Evolutionary conservation across 352 stramenopile species (phyloP).

Genomic region (Pythium aquatile): DNA sequence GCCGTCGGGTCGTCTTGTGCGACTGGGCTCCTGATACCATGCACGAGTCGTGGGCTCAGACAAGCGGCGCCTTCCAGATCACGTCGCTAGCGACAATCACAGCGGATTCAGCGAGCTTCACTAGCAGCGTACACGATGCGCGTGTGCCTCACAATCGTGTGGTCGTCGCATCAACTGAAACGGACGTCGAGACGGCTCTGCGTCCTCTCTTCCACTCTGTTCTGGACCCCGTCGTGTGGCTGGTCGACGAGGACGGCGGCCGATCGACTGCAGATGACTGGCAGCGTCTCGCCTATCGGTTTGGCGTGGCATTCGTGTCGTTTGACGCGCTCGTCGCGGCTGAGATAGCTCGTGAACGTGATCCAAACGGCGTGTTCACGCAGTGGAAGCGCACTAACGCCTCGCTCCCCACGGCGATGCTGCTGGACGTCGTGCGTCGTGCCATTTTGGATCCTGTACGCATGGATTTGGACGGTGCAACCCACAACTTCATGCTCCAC

Average conservation of each 20-base stretch:
- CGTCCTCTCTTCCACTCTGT: slow-evolving; percentile 29
- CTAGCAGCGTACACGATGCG: background rate
- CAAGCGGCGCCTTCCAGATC: background rate
- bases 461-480: slow-evolving; percentile 2
- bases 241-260: slow-evolving; percentile 23
- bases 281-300: background rate
- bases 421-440: slow-evolving; percentile 30
- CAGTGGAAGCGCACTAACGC: slow-evolving; percentile 34
- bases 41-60: background rate
- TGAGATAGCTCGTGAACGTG: slow-evolving; percentile 27
- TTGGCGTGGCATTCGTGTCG: slow-evolving; percentile 13
- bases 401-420: slow-evolving; percentile 17
- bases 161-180: background rate
- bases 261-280: background rate
- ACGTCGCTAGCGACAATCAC: slow-evolving; percentile 8
- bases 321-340: slow-evolving; percentile 25
- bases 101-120: background rate
- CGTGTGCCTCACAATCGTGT: slow-evolving; percentile 6
- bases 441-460: slow-evolving; percentile 14
- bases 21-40: slow-evolving; percentile 4
- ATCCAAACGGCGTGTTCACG: slow-evolving; percentile 26
- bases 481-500: slow-evolving; percentile 43
- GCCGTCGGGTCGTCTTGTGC: slow-evolving; percentile 24
- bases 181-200: slow-evolving; percentile 7
- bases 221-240: slow-evolving; percentile 36